Evolutionary conservation across 2,329 filamentous ascomycete genomes (phyloP).

Genomic region (Fusarium floridanum): DNA sequence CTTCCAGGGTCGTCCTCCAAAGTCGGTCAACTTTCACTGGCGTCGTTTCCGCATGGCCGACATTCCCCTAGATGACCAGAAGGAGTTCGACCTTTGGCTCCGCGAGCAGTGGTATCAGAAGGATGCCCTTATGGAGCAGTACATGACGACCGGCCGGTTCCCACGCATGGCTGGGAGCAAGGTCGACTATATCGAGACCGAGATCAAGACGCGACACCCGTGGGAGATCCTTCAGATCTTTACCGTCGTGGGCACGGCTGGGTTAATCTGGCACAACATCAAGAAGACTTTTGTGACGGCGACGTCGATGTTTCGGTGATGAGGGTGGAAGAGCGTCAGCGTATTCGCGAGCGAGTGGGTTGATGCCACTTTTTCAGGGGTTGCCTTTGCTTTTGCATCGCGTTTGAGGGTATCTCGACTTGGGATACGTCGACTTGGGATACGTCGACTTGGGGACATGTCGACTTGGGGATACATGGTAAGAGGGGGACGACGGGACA

Average conservation of each 20-base stretch:
- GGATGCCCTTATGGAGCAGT: slow-evolving; percentile 88
- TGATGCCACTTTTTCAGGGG: slow-evolving; percentile 12
- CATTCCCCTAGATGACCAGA: slow-evolving; percentile 82
- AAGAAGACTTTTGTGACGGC: slow-evolving; percentile 45
- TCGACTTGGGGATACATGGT: not conserved
- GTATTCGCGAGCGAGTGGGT: slow-evolving; percentile 6
- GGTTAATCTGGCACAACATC: slow-evolving; percentile 57
- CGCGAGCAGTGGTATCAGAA: slow-evolving; percentile 92
- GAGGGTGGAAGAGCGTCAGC: not conserved
- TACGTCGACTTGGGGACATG: not conserved
- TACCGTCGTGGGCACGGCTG: slow-evolving; percentile 60
- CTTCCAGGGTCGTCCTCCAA: slow-evolving; percentile 88
- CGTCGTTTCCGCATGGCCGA: slow-evolving; percentile 83
- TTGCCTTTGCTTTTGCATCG: not conserved
- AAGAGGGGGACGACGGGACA: not conserved
- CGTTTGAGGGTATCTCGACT: not conserved
- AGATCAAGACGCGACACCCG: slow-evolving; percentile 66
- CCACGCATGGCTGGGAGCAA: slow-evolving; percentile 73
- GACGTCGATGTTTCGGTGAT: slow-evolving; percentile 38
- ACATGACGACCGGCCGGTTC: slow-evolving; percentile 81
- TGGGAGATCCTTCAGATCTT: slow-evolving; percentile 70
- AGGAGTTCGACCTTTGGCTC: slow-evolving; percentile 87
- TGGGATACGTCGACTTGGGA: not conserved
- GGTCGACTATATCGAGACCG: slow-evolving; percentile 67
- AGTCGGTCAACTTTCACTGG: slow-evolving; percentile 98